Evolutionary conservation across 768 basidiomycete genomes (phyloP).

Genomic region (Trametes meyenii): DNA sequence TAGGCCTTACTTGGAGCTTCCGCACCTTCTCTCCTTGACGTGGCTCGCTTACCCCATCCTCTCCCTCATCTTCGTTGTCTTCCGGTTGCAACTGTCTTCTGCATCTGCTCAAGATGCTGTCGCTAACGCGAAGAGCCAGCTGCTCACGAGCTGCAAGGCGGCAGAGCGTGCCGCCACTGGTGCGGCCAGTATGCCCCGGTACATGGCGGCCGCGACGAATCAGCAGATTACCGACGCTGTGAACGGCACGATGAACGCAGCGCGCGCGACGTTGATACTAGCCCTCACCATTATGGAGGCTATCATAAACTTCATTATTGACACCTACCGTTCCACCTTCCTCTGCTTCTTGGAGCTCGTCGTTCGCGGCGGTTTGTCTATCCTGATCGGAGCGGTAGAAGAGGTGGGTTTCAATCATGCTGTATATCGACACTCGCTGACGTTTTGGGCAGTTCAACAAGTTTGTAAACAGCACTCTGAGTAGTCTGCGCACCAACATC

Average conservation of each 20-base stretch:
- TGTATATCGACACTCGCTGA: background rate
- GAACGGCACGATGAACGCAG: constrained; percentile 76
- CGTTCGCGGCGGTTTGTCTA: constrained; percentile 75
- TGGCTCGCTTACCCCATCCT: constrained; percentile 93
- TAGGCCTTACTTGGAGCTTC: constrained; percentile 81
- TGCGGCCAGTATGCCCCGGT: constrained; percentile 86
- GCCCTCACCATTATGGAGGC: constrained; percentile 84
- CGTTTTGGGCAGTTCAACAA: constrained; percentile 60
- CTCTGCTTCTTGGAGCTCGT: constrained; percentile 93
- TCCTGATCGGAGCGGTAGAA: constrained; percentile 82
- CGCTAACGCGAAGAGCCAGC: constrained; percentile 67
- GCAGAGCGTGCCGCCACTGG: constrained; percentile 82
- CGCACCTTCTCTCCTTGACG: constrained; percentile 81
- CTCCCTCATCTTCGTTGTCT: constrained; percentile 86
- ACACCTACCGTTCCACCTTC: constrained; percentile 90
- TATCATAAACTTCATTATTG: constrained; percentile 89
- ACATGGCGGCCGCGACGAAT: constrained; percentile 84
- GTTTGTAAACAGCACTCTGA: constrained; percentile 63
- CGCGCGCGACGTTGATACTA: constrained; percentile 71
- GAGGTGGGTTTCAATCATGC: constrained; percentile 56
- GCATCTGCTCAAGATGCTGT: constrained; percentile 68
- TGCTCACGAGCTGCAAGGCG: constrained; percentile 84
- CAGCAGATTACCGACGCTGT: constrained; percentile 76
- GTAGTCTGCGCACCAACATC: constrained; percentile 65
- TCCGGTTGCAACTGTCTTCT: constrained; percentile 77